Percentiles rank a stretch among this genome's conserved stretches.
Conservation (phyloP, 2,329 filamentous ascomycete genomes). For the Lachnellula occidentalis region DNA sequence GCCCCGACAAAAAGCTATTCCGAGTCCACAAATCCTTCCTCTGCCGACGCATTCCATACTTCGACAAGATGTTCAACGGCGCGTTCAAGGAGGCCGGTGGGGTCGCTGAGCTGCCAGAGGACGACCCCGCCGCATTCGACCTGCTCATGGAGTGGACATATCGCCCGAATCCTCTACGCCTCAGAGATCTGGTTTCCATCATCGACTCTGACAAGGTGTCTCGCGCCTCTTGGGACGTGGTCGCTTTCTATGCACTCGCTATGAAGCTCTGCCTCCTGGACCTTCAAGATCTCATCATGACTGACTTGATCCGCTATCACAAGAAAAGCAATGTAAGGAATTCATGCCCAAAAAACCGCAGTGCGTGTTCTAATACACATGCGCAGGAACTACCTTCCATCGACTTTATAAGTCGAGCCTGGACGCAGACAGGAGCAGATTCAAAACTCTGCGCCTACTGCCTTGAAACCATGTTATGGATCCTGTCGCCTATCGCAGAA, state of each 20-base stretch:
- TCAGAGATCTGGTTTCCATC: neutral
- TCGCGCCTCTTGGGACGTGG: slow-evolving; percentile 2
- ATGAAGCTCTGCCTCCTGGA: slow-evolving; percentile 5
- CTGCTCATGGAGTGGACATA: slow-evolving; percentile 10
- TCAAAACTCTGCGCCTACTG: neutral
- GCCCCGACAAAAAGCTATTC: slow-evolving; percentile 1
- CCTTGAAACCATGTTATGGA: neutral
- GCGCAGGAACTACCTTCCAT: neutral
- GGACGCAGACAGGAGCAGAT: neutral
- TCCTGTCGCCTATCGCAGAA: neutral
- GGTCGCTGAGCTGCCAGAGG: slow-evolving; percentile 4
- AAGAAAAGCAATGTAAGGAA: neutral
- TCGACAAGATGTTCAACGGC: slow-evolving; percentile 16
- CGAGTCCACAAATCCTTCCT: slow-evolving; percentile 11
- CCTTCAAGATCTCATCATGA: slow-evolving; percentile 6
- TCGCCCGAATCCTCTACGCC: neutral
- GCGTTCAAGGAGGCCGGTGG: slow-evolving; percentile 7
- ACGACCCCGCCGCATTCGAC: slow-evolving; percentile 10
- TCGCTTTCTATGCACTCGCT: slow-evolving; percentile 6
- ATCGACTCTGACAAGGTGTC: neutral
- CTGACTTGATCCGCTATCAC: slow-evolving; percentile 2
- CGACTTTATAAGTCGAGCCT: neutral
- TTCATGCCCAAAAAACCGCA: neutral
- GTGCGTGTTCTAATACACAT: neutral
- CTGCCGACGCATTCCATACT: slow-evolving; percentile 8